Conservation (phyloP, 1,284 basidiomycete genomes). For the Ceratobasidium sp. region DNA sequence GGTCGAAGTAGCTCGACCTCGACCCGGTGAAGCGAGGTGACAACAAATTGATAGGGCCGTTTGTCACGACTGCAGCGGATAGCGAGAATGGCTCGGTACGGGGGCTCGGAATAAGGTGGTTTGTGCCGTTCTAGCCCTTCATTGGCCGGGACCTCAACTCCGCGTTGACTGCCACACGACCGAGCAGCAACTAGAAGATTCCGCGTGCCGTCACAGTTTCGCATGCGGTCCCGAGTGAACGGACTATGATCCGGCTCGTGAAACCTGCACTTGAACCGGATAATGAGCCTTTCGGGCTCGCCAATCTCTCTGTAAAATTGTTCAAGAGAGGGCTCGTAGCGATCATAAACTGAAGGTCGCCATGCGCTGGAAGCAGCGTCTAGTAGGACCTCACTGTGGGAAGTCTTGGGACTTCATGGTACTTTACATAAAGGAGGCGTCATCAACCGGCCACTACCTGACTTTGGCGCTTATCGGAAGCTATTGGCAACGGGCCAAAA, state of each 20-base stretch:
- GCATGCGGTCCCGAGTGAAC: constrained; percentile 2
- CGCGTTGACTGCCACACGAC: too few species aligned
- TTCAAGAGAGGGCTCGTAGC: constrained; percentile 1
- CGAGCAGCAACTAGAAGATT: too few species aligned
- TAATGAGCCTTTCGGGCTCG: background rate
- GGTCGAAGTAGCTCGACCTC: constrained; percentile 18
- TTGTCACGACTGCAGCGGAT: constrained; percentile 1
- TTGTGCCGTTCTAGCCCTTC: too few species aligned
- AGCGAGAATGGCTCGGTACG: constrained; percentile 3
- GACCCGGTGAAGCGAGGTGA: background rate
- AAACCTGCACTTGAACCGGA: constrained; percentile 18
- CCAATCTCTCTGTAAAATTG: background rate
- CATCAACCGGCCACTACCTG: too few species aligned
- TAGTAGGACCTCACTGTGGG: too few species aligned
- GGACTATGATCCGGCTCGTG: constrained; percentile 1
- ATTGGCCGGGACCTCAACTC: too few species aligned
- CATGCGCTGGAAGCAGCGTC: background rate
- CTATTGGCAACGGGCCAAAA: too few species aligned
- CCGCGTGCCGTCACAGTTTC: too few species aligned
- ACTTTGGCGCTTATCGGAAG: too few species aligned
- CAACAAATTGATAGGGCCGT: constrained; percentile 16
- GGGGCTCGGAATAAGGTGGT: background rate
- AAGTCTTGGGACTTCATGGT: too few species aligned
- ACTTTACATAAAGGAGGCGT: too few species aligned
- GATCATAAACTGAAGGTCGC: constrained; percentile 1